Conservation (phyloP, 2,329 filamentous ascomycete species). For the Teratosphaeriaceae sp. region DNA sequence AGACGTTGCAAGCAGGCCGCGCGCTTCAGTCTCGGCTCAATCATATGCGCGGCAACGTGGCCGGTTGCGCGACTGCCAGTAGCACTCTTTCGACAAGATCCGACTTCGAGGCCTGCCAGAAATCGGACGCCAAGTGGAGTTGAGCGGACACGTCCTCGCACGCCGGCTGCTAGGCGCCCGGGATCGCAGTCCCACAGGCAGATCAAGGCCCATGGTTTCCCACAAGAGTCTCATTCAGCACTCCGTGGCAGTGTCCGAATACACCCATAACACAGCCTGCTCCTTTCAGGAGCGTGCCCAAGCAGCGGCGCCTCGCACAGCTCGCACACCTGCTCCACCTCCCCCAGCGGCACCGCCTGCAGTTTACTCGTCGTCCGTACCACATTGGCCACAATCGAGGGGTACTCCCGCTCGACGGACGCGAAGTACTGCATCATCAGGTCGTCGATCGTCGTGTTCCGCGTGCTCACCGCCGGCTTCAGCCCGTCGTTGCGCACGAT, state of each 20-base stretch:
- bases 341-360: conserved; percentile 38
- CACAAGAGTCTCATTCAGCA: neutral
- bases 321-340: conserved; percentile 44
- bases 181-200: no score
- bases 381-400: conserved; percentile 90
- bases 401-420: conserved; percentile 77
- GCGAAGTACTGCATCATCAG: conserved; percentile 86
- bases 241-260: conserved; percentile 25
- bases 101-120: no score
- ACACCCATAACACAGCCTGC: conserved; percentile 65
- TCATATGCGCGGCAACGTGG: no score
- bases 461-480: conserved; percentile 51
- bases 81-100: no score
- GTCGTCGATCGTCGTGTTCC: conserved; percentile 81
- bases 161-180: no score
- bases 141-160: no score
- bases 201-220: no score
- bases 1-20: no score
- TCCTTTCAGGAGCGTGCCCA: conserved; percentile 23
- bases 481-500: conserved; percentile 27
- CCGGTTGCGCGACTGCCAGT: no score
- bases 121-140: no score
- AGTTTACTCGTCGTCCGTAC: conserved; percentile 87
- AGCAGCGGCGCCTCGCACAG: conserved; percentile 62
- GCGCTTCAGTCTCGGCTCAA: no score